Evolutionary conservation across 2,329 filamentous ascomycete species (phyloP), one percentile per base, ranked within the genome.

Genomic region (Scedosporium minutisporum): DNA sequence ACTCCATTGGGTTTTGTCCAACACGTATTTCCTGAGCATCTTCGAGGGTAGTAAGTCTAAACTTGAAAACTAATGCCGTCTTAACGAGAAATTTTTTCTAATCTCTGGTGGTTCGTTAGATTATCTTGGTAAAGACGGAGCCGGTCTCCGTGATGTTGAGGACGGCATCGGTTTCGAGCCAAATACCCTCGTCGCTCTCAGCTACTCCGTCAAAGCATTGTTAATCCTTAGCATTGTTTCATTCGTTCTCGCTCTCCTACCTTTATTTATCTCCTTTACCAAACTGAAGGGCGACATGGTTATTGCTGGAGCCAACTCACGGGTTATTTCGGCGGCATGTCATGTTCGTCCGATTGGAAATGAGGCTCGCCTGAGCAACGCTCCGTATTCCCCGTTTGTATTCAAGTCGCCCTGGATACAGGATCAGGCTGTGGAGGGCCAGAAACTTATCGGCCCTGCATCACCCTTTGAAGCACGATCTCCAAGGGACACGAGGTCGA

Each of bases 1-100:
- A 0, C 63, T 69, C 0, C 68, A 69, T 44, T 69, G 68, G 68
- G 57, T 69, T 3, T 25, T 61, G 33, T 61, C 59, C 3, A 33
- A 53, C n/a, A 53, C 59, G 18, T 61, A 51, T 29, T 64, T 58
- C 23, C 44, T 62, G 14, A 62, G 57, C 41, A 62, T 62, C 3
- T 62, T 64, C 21, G 59, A 61, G 51, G 59, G 44, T 14, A 46
- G 59, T 61, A n/a, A 38, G 59, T 61, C 42, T 14, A 27, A 38
- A 12, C 33, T 51, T 18, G 23, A 6, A n/a, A 18, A 3, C 44
- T 6, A 48, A 48, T 12, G 4, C 7, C 6, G 44, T 3, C 6
- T 5, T 18, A n/a, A 18, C n/a, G n/a, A n/a, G n/a, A n/a, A 14
- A 5, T 18, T 10, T 10, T 58, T 33, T 29, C 14, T 41, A 21